Base-by-base conservation (phyloP, 805 yeast species). In the Cyberlindnera bimundalis region DNA sequence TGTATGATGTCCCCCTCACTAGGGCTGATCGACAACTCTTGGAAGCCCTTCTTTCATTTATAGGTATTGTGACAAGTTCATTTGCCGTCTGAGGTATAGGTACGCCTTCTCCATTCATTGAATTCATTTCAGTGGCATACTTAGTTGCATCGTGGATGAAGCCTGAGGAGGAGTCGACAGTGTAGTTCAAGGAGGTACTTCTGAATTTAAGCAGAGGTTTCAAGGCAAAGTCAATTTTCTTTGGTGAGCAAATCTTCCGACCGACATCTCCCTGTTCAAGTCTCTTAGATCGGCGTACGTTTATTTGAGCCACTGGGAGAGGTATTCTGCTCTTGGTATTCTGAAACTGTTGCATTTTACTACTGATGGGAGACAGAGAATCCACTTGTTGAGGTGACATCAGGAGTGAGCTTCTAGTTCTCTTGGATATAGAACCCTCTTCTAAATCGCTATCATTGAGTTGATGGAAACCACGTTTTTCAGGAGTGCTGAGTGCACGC, bases 71-170 rank as follows among this genome's bases (percentile, higher is more conserved):
- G 5, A 79, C 84, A 15, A 76, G 63, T 52, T 79, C 84, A 42
- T 74, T 71, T 2, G 66, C 64, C 40, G 68, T 71, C 42, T 73
- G 79, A 0, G 86, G 88, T 14, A 80, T 57, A 11, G 81, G 79
- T 35, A 81, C 73, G 8, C 82, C 84, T 45, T 72, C 75, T 43
- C 82, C 70, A 51, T 78, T 79, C 27, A 74, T 68, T 0, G 85
- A 71, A 55, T 81, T 81, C 42, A 81, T 66, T 55, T 80, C 85
- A 1, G 87, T 81, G 2, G 84, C 88, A 59, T 75, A 80, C 48
- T 71, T 74, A 3, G 86, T 80, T 9, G 86, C 85, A 52, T 81
- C 86, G 47, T 70, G 72, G 13, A 78, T 52, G 42, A 65, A 65
- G 0, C 85, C 84, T 28, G 80, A 77, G 53, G 78, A 73, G 6